A percentile compares a stretch with the other conserved stretches of the same genome.
Conservation (phyloP, 2,329 filamentous ascomycete species). For the Dactylonectria macrodidyma region DNA sequence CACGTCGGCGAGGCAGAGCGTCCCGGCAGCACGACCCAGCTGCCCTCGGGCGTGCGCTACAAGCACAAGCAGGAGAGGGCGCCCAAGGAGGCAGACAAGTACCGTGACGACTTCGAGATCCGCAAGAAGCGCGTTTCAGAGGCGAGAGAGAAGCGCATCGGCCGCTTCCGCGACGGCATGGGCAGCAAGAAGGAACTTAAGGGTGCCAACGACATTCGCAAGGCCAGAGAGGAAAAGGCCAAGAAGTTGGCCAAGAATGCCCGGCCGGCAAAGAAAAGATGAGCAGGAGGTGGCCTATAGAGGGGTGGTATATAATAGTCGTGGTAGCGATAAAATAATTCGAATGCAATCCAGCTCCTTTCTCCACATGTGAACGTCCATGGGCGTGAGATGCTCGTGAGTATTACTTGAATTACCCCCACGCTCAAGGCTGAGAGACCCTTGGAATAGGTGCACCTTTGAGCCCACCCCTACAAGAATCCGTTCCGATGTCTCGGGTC, state of each 20-base stretch:
- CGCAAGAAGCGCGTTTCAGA: conserved; percentile 92
- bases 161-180: conserved; percentile 79
- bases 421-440: conserved; percentile 31
- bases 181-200: conserved; percentile 85
- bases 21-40: conserved; percentile 46
- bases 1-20: conserved; percentile 86
- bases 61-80: conserved; percentile 90
- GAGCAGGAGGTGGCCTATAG: not conserved
- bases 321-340: not conserved
- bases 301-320: conserved; percentile 10
- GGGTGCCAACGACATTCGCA: conserved; percentile 86
- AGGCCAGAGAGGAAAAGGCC: conserved; percentile 84
- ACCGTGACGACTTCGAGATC: conserved; percentile 89
- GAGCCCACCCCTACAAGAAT: conserved; percentile 4
- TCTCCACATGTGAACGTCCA: not conserved
- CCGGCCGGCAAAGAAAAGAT: conserved; percentile 76
- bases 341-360: not conserved
- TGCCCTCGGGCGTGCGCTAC: conserved; percentile 69
- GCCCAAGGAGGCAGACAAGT: conserved; percentile 95
- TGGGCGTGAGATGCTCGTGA: not conserved
- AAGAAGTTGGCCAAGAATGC: conserved; percentile 89
- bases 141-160: conserved; percentile 87
- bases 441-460: not conserved
- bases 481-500: conserved; percentile 21
- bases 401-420: conserved; percentile 15